Conservation (phyloP, 2,329 filamentous ascomycete genomes). For the Cladobotryum mycophilum region DNA sequence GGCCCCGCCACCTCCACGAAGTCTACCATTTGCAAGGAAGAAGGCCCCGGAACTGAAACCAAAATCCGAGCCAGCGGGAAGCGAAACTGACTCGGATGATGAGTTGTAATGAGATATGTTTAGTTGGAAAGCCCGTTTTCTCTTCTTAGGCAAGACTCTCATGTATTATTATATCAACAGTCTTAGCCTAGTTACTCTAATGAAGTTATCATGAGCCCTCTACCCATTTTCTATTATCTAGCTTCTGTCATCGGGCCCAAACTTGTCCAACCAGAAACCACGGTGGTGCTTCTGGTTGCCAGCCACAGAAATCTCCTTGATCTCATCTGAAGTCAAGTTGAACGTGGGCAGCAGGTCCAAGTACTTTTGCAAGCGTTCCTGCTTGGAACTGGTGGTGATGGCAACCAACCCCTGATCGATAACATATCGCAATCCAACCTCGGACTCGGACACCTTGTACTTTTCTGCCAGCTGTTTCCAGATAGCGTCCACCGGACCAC, state of each 20-base stretch:
- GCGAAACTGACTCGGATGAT: slow-evolving; percentile 51
- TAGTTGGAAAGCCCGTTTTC: too few species aligned
- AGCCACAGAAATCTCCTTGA: slow-evolving; percentile 47
- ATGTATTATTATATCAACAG: too few species aligned
- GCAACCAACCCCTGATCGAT: slow-evolving; percentile 54
- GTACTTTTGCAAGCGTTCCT: slow-evolving; percentile 52
- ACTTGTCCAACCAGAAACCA: slow-evolving; percentile 51
- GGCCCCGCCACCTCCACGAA: slow-evolving; percentile 32
- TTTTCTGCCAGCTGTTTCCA: slow-evolving; percentile 49
- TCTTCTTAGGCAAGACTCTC: too few species aligned
- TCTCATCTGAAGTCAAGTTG: slow-evolving; percentile 53
- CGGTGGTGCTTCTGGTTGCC: slow-evolving; percentile 57
- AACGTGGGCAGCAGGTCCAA: slow-evolving; percentile 45
- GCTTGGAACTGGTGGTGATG: slow-evolving; percentile 54
- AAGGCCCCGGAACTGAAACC: slow-evolving; percentile 25
- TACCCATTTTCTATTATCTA: slow-evolving; percentile 12
- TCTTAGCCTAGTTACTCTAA: too few species aligned
- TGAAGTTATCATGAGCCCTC: too few species aligned
- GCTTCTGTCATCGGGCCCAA: slow-evolving; percentile 43
- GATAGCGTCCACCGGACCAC: slow-evolving; percentile 47
- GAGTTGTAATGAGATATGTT: slow-evolving; percentile 36
- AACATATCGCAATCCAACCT: slow-evolving; percentile 53
- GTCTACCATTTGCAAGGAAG: slow-evolving; percentile 39
- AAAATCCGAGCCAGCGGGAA: slow-evolving; percentile 19
- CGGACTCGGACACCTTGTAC: slow-evolving; percentile 50